These are phyloP conservation scores for Aspergillus ellipticus DNA, from an alignment of 495 filamentous ascomycete genomes.

Conservation along the genomic window DNA sequence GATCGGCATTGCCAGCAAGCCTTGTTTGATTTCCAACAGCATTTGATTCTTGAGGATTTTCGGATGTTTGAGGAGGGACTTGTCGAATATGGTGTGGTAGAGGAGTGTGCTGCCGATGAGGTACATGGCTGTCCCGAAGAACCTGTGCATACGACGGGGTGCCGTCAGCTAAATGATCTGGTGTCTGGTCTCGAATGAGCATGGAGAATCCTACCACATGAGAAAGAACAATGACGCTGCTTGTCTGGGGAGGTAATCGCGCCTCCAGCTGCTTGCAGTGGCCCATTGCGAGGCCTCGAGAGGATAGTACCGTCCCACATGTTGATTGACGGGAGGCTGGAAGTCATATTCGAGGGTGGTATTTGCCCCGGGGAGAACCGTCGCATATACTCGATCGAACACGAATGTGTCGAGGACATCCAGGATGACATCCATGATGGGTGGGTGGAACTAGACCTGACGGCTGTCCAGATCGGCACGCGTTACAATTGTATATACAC, in stretches of 20 bases:
- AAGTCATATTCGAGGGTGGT: background rate
- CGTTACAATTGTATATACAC: background rate
- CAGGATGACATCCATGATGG: slow-evolving; percentile 79
- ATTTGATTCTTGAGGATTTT: slow-evolving; percentile 92
- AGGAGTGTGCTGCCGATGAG: slow-evolving; percentile 71
- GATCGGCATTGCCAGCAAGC: slow-evolving; percentile 62
- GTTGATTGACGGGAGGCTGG: slow-evolving; percentile 7
- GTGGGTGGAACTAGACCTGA: background rate
- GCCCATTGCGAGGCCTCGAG: slow-evolving; percentile 64
- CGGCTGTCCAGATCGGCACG: background rate
- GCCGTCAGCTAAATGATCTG: background rate
- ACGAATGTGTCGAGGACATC: slow-evolving; percentile 72
- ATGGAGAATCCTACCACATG: slow-evolving; percentile 57
- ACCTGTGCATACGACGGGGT: slow-evolving; percentile 4
- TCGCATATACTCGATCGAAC: slow-evolving; percentile 71
- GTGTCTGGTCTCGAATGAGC: background rate
- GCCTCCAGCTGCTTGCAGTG: slow-evolving; percentile 63
- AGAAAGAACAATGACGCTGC: slow-evolving; percentile 63
- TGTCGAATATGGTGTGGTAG: slow-evolving; percentile 87
- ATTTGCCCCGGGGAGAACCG: slow-evolving; percentile 45
- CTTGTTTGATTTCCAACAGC: slow-evolving; percentile 73
- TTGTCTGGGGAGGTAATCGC: slow-evolving; percentile 72
- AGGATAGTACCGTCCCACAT: slow-evolving; percentile 35
- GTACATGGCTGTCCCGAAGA: slow-evolving; percentile 67
- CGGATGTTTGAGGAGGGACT: slow-evolving; percentile 76